phyloP scores from a whole-genome alignment of 805 yeast genomes.

The Candida maris region DNA sequence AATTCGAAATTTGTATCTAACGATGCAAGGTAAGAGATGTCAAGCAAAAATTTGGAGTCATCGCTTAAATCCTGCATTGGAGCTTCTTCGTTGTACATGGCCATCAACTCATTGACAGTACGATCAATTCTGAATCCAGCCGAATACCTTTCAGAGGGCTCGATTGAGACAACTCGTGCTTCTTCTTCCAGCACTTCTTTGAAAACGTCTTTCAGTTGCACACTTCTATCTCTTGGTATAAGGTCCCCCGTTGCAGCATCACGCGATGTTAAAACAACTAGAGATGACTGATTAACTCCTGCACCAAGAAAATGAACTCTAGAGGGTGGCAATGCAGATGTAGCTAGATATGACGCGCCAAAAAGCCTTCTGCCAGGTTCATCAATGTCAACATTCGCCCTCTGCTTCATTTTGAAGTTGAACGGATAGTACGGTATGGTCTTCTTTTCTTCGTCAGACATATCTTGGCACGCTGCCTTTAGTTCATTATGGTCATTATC shows the following conservation, averaged over 20 bases:
- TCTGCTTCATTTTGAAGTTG: constrained; percentile 18
- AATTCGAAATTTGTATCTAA: constrained; percentile 11
- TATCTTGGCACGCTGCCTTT: constrained; percentile 10
- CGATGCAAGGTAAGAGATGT: constrained; percentile 16
- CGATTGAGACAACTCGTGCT: constrained; percentile 6
- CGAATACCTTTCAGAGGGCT: constrained; percentile 11
- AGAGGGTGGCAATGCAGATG: constrained; percentile 27
- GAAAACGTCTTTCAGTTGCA: constrained; percentile 12
- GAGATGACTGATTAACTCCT: constrained; percentile 19
- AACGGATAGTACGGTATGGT: constrained; percentile 13
- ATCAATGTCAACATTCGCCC: constrained; percentile 15
- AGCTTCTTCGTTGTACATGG: constrained; percentile 9
- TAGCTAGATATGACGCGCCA: constrained; percentile 32
- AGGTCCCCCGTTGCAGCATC: constrained; percentile 10
- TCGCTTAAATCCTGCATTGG: constrained; percentile 9
- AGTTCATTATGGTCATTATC: constrained; percentile 7
- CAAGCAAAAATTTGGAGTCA: constrained; percentile 19
- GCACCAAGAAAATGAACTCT: constrained; percentile 32
- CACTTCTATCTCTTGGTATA: constrained; percentile 5
- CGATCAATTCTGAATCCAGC: constrained; percentile 20
- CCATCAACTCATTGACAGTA: constrained; percentile 4
- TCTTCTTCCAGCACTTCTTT: constrained; percentile 17
- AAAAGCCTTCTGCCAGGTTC: constrained; percentile 24
- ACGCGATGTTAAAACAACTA: constrained; percentile 25
- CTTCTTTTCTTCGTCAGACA: constrained; percentile 9